Evolutionary conservation across 371 early-diverging fungal species (phyloP).

Genomic region (Haplosporangium sp.): DNA sequence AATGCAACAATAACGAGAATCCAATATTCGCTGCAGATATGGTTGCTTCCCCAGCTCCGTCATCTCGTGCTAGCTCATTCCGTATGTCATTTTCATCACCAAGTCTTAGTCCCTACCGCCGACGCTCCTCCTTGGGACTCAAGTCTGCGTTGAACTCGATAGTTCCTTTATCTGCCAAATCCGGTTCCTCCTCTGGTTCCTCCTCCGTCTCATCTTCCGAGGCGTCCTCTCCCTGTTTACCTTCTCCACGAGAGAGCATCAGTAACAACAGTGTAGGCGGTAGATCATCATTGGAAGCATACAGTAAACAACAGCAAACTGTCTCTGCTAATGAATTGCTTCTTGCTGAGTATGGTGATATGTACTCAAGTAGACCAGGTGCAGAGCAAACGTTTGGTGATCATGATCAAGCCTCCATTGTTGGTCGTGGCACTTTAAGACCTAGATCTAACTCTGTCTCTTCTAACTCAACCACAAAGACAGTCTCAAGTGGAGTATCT

Average conservation of each 20-base stretch:
- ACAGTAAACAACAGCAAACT: neutral
- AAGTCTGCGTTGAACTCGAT: slow-evolving; percentile 35
- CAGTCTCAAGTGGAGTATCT: slow-evolving; percentile 15
- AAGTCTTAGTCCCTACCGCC: slow-evolving; percentile 15
- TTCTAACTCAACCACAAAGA: slow-evolving; percentile 4
- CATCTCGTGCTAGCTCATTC: slow-evolving; percentile 12
- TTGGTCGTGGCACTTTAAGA: neutral
- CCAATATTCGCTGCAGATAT: neutral
- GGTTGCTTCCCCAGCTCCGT: neutral
- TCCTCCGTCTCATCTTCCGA: slow-evolving; percentile 13
- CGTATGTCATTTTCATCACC: slow-evolving; percentile 40
- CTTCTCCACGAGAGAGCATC: neutral
- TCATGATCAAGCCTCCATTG: neutral
- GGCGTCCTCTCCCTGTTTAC: slow-evolving; percentile 13
- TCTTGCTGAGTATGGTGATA: slow-evolving; percentile 27
- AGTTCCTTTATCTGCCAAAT: slow-evolving; percentile 9
- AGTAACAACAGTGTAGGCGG: neutral
- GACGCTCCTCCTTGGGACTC: slow-evolving; percentile 31
- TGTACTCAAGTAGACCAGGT: slow-evolving; percentile 5
- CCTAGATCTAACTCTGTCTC: slow-evolving; percentile 23
- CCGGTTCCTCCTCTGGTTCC: slow-evolving; percentile 1
- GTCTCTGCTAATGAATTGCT: slow-evolving; percentile 37
- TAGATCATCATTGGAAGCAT: neutral
- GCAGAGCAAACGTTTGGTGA: neutral
- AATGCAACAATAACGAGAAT: neutral